Evolutionary conservation across 2,329 filamentous ascomycete species (phyloP), one percentile per base, ranked within the genome.

Genomic region (Arthrobotrys megalospora): DNA sequence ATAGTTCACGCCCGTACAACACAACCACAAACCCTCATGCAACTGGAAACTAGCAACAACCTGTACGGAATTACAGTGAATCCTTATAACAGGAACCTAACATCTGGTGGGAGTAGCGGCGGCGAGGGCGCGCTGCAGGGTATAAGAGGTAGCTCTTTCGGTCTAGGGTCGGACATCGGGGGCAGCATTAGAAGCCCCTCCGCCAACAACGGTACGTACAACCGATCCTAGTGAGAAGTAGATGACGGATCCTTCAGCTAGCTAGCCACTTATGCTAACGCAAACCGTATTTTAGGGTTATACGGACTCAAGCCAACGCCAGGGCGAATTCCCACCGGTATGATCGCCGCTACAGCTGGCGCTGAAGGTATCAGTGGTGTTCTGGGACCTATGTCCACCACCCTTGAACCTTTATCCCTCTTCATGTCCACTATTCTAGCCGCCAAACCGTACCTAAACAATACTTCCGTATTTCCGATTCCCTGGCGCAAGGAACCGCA

Each of bases 41-140:
- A 88, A 79, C 81, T 88, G 6, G 87, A 88, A 80, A 88, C 86
- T 1, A 84, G 83, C 70, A 86, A 82, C 55, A 88, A 88, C 76
- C 80, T 88, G 24, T 88, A 86, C 67, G 84, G 83, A 3, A 83
- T 85, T 0, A 89, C 88, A 0, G 84, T 86, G 12, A 89, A 89
- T 80, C 88, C 0, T 21, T 85, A 85, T 82, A 89, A 89, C 81
- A 84, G 83, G 0, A 85, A 83, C 0, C 81, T 89, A 21, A 88
- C 87, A 0, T 81, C 84, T n/a, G 88, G 88, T 7, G 88, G 88
- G 1, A 87, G 86, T 2, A 88, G 86, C 3, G 88, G 88, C 45
- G 88, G 88, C 55, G 88, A 90, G 82, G 88, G 88, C 1, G 88
- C 88, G 0, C 82, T 90, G 2, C 69, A 89, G 12, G 88, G 85